These are phyloP conservation scores for Podaxis sp. DNA, from an alignment of 768 basidiomycete genomes.

Conservation along the genomic window DNA sequence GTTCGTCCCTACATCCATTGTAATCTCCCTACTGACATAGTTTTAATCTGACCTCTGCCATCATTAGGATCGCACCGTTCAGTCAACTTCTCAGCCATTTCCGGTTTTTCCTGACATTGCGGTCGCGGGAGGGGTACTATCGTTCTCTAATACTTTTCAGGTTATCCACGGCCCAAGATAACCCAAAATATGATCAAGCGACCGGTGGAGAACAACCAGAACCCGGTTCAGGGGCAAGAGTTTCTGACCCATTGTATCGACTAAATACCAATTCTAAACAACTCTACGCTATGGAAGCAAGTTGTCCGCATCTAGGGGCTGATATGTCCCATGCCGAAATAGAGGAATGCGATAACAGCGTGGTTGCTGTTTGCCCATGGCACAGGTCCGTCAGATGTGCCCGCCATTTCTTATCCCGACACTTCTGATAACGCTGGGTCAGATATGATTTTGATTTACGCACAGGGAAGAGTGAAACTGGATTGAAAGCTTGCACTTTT, in stretches of 20 bases:
- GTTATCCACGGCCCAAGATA: slow-evolving; percentile 37
- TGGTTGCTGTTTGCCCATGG: slow-evolving; percentile 76
- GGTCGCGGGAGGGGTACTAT: slow-evolving; percentile 58
- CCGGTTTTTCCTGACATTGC: slow-evolving; percentile 58
- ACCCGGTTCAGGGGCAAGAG: slow-evolving; percentile 6
- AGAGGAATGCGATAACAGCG: slow-evolving; percentile 59
- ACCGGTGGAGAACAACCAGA: slow-evolving; percentile 7
- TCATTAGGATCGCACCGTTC: slow-evolving; percentile 43
- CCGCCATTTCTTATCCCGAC: not conserved
- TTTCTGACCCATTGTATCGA: slow-evolving; percentile 21
- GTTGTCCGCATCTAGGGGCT: slow-evolving; percentile 79
- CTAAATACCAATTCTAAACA: slow-evolving; percentile 29
- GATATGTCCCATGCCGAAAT: slow-evolving; percentile 81
- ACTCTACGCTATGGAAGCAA: slow-evolving; percentile 79
- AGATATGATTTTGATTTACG: slow-evolving; percentile 76
- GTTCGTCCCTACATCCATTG: slow-evolving; percentile 19
- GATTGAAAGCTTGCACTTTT: slow-evolving; percentile 69
- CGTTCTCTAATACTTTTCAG: slow-evolving; percentile 68
- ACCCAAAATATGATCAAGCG: slow-evolving; percentile 1
- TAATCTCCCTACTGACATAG: not conserved
- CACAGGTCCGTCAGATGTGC: slow-evolving; percentile 46
- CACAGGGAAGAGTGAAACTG: slow-evolving; percentile 70
- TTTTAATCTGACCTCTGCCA: not conserved
- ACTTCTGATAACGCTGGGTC: slow-evolving; percentile 2
- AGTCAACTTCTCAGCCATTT: slow-evolving; percentile 50